Evolutionary conservation across 176 grass and related monocot genomes (phyloP).

Genomic region (Bonia amplexicaulis): DNA sequence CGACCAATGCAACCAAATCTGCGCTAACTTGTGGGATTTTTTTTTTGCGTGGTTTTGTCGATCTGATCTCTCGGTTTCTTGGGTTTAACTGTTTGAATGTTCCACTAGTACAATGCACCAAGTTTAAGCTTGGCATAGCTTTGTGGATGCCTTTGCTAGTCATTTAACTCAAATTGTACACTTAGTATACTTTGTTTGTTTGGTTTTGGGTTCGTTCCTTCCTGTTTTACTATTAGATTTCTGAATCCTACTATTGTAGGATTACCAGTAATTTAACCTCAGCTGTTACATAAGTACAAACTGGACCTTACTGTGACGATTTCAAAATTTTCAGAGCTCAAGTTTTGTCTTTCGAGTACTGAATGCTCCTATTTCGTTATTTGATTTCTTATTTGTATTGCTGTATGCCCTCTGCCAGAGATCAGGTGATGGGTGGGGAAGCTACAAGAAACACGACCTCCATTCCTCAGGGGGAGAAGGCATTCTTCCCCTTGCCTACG

Average conservation of each 20-base stretch:
- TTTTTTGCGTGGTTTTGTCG: neutral
- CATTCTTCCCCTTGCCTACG: neutral
- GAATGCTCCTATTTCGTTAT: neutral
- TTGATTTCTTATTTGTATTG: neutral
- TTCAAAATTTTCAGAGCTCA: neutral
- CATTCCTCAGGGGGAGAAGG: neutral
- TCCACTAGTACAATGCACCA: neutral
- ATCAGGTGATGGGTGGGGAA: conserved; percentile 26
- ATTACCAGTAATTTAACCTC: neutral
- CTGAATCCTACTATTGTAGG: neutral
- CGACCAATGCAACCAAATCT: no score
- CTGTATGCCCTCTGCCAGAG: neutral
- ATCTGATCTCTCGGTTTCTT: neutral
- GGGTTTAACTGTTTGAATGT: neutral
- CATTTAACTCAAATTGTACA: neutral
- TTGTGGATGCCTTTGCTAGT: neutral
- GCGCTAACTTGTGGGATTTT: neutral
- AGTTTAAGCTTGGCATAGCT: neutral
- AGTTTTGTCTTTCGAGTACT: neutral
- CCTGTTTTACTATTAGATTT: neutral
- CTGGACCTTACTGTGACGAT: neutral
- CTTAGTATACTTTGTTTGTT: neutral
- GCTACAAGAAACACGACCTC: neutral
- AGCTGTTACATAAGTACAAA: neutral
- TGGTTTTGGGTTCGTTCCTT: neutral